Base-by-base conservation (phyloP, 2,329 filamentous ascomycete genomes). In the Orbilia ellipsospora region DNA sequence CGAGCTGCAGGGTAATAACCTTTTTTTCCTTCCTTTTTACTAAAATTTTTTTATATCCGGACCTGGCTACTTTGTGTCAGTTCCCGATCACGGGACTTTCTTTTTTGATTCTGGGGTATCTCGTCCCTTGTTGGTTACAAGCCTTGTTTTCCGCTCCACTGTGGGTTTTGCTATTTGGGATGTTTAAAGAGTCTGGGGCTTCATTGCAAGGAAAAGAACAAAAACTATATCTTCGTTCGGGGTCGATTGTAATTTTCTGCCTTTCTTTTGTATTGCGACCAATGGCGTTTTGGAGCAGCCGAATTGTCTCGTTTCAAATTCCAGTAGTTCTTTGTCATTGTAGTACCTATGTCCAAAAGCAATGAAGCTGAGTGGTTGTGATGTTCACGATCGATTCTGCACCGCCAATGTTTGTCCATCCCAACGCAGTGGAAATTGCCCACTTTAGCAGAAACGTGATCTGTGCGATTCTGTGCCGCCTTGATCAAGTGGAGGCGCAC, bases 361-460 rank as follows among this genome's bases (percentile, higher is more conserved):
- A 50, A 61, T 61, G 8, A 50, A 57, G n/a, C 4, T 36, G 12
- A 31, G 18, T 59, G 40, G 57, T 48, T 13, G 45, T 45, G 56
- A 60, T 20, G 40, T 26, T 31, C 42, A 61, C 31, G n/a, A 36
- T 36, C 31, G 5, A 36, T 36, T 36, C 31, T 2, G 31, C 31
- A 36, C 23, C 20, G 13, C 31, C 36, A 7, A 18, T 23, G 59
- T 59, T 59, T 42, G 13, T 15, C 7, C 12, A 16, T 18, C 26
- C 40, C 57, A 36, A 72, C n/a, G 18, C 40, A 63, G 52, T n/a
- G 60, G 67, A 65, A 72, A 72, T 72, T 72, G 44, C 28, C 52
- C 60, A 64, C 59, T 75, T 60, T 68, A 74, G 57, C 45, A 68
- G 70, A 74, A 74, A 74, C 70, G 63, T 74, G 70, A 74, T 68